Conservation (phyloP, 495 filamentous ascomycete genomes). For the Aspergillus campestris region DNA sequence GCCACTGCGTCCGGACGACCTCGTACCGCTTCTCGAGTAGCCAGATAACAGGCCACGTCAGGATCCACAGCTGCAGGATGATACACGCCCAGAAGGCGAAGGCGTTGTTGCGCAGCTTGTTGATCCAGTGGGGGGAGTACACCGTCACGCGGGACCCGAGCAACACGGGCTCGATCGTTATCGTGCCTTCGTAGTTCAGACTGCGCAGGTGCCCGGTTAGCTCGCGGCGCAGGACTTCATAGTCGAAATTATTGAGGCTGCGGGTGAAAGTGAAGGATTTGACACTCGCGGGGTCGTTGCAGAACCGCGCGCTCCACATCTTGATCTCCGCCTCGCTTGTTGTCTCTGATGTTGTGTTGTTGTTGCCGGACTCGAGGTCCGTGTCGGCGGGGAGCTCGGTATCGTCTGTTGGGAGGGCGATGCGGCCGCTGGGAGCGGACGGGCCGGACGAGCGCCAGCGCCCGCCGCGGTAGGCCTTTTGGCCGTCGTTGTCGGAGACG, state of each 20-base stretch:
- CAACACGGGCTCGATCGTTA: slow-evolving; percentile 14
- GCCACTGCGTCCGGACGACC: slow-evolving; percentile 9
- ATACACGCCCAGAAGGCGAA: slow-evolving; percentile 31
- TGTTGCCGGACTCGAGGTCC: slow-evolving; percentile 2
- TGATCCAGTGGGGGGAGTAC: slow-evolving; percentile 43
- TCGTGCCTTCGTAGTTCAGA: slow-evolving; percentile 33
- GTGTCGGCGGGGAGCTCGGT: slow-evolving; percentile 6
- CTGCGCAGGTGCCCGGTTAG: slow-evolving; percentile 32
- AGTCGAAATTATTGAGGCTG: slow-evolving; percentile 25
- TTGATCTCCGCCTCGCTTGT: slow-evolving; percentile 10
- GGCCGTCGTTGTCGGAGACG: slow-evolving; percentile 21
- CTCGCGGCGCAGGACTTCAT: slow-evolving; percentile 16
- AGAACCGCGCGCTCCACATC: slow-evolving; percentile 36
- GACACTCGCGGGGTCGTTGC: slow-evolving; percentile 26
- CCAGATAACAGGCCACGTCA: slow-evolving; percentile 37
- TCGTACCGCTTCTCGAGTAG: slow-evolving; percentile 34
- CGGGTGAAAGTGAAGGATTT: slow-evolving; percentile 39
- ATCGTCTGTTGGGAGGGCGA: slow-evolving; percentile 3
- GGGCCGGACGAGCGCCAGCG: slow-evolving; percentile 7
- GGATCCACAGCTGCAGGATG: slow-evolving; percentile 38
- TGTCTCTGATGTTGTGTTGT: slow-evolving; percentile 1
- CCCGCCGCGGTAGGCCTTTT: slow-evolving; percentile 25
- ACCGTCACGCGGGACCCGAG: slow-evolving; percentile 25
- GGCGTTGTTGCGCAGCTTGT: slow-evolving; percentile 28
- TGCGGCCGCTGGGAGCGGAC: slow-evolving; percentile 4